Conservation (phyloP, 148 eudicot species). For the Linanthus parryae region DNA sequence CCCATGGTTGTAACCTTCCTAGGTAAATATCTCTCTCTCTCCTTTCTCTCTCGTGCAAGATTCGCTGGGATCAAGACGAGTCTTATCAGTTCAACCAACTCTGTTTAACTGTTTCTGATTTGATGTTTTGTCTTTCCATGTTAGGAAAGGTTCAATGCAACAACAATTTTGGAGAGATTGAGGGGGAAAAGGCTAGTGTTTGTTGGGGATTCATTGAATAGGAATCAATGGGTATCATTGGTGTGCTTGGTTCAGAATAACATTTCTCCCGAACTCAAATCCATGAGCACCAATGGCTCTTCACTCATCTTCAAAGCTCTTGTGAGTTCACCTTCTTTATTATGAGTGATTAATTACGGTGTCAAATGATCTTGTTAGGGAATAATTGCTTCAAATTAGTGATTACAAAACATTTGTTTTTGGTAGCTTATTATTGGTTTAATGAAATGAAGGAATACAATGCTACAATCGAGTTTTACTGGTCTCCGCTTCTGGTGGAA, state of each 20-base stretch:
- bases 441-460: slow-evolving; percentile 17
- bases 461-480: slow-evolving; percentile 20
- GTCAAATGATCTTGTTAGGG: no score
- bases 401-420: no score
- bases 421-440: no score
- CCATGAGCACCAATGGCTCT: slow-evolving; percentile 21
- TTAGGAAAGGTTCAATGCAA: slow-evolving; percentile 25
- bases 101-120: no score
- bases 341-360: slow-evolving; percentile 1
- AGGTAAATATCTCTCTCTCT: slow-evolving; percentile 32
- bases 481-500: slow-evolving; percentile 19
- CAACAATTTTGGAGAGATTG: slow-evolving; percentile 18
- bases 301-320: no score
- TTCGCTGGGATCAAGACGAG: no score
- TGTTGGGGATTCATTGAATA: no score
- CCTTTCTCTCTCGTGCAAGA: neutral
- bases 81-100: no score
- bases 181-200: slow-evolving; percentile 20
- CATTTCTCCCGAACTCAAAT: slow-evolving; percentile 9
- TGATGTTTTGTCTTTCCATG: neutral
- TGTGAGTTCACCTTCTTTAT: neutral
- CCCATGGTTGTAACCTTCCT: slow-evolving; percentile 74
- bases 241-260: slow-evolving; percentile 15
- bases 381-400: no score
- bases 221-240: slow-evolving; percentile 26